Evolutionary conservation across 1,284 basidiomycete species (phyloP).

Genomic region (Lentinus polychrous): DNA sequence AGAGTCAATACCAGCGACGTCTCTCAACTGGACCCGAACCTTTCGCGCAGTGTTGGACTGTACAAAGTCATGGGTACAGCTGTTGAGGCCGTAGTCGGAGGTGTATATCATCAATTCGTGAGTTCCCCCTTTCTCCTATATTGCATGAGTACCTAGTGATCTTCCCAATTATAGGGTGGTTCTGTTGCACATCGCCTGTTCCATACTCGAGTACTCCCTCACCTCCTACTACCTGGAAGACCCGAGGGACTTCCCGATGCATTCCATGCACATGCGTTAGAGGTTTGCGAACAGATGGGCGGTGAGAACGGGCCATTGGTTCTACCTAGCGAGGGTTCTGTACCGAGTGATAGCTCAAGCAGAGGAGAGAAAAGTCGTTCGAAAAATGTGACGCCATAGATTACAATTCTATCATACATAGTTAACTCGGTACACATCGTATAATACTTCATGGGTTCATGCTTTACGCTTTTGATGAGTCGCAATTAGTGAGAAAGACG

Average conservation of each 20-base stretch:
- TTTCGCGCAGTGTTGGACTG: conserved; percentile 50
- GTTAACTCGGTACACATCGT: neutral
- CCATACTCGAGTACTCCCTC: conserved; percentile 59
- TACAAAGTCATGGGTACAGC: conserved; percentile 74
- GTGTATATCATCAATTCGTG: conserved; percentile 73
- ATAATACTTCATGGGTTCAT: neutral
- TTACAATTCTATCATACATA: neutral
- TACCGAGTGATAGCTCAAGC: neutral
- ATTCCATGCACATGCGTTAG: conserved; percentile 43
- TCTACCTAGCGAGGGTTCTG: neutral
- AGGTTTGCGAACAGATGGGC: conserved; percentile 41
- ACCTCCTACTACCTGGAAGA: conserved; percentile 37
- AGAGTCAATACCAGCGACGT: conserved; percentile 12
- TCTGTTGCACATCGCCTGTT: conserved; percentile 56
- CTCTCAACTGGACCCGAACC: conserved; percentile 21
- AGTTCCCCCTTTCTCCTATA: conserved; percentile 23
- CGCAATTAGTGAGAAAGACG: neutral
- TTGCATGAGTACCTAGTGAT: conserved; percentile 1
- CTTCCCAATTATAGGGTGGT: conserved; percentile 43
- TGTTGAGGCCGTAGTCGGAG: conserved; percentile 71
- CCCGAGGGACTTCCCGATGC: conserved; percentile 41
- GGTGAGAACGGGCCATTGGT: conserved; percentile 27
- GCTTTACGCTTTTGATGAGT: neutral
- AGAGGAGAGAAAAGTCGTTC: neutral
- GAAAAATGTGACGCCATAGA: neutral